Percentiles rank a stretch among this genome's conserved stretches.
These are phyloP conservation scores for Podospora sp. DNA, from an alignment of 495 filamentous ascomycete genomes.

Conservation along the genomic window DNA sequence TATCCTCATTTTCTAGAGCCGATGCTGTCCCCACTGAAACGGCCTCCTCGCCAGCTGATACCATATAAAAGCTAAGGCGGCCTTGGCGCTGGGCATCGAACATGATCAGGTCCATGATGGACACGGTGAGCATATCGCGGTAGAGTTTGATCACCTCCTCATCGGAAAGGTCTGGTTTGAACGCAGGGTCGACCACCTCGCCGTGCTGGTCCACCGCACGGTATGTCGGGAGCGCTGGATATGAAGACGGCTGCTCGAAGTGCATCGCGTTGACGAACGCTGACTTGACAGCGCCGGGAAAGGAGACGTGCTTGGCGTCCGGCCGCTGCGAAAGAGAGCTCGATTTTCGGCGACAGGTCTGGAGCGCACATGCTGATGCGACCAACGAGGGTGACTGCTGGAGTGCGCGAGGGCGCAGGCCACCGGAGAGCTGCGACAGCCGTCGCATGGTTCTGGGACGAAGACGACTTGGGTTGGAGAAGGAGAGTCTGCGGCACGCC, in stretches of 20 bases:
- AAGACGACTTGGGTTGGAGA: not conserved
- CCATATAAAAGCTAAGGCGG: constrained; percentile 95
- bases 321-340: constrained; percentile 63
- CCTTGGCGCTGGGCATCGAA: constrained; percentile 83
- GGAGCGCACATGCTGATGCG: not conserved
- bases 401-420: constrained; percentile 4
- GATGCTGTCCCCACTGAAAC: constrained; percentile 86
- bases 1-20: constrained; percentile 78
- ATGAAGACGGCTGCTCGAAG: constrained; percentile 71
- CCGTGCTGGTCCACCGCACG: constrained; percentile 85
- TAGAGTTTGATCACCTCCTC: constrained; percentile 70
- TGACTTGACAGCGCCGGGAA: constrained; percentile 93
- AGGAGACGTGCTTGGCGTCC: constrained; percentile 74
- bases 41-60: constrained; percentile 94
- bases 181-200: constrained; percentile 68
- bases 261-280: constrained; percentile 79
- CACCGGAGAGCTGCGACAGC: not conserved
- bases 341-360: constrained; percentile 26
- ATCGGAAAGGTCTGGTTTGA: constrained; percentile 64
- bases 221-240: constrained; percentile 79
- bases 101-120: constrained; percentile 93
- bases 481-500: not conserved
- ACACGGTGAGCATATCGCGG: constrained; percentile 68
- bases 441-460: not conserved
- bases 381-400: constrained; percentile 6